phyloP scores from a whole-genome alignment of 2,329 filamentous ascomycete species.

The Coniochaeta sp. region DNA sequence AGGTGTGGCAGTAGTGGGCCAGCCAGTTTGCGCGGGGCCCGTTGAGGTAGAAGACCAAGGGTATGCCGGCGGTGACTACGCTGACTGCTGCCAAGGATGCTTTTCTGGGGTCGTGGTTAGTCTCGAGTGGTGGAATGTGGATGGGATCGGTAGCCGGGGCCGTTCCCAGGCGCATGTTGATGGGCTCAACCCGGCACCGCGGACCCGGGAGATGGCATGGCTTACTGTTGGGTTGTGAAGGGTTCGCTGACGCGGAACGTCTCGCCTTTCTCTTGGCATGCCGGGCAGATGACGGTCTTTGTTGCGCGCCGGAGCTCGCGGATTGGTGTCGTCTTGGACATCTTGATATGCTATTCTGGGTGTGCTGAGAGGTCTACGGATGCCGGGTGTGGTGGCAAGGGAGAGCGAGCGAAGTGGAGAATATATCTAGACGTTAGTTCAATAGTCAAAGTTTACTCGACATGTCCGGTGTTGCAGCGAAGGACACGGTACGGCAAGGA shows the following conservation, averaged over 20 bases:
- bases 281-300: neutral
- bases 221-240: neutral
- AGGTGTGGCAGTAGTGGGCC: constrained; percentile 1
- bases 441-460: too few relatives aligned
- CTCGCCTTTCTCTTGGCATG: neutral
- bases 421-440: too few relatives aligned
- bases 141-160: too few relatives aligned
- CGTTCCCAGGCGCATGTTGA: too few relatives aligned
- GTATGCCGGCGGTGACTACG: neutral
- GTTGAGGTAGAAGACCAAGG: neutral
- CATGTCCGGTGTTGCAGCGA: neutral
- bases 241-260: neutral
- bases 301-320: neutral
- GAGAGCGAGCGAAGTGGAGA: neutral
- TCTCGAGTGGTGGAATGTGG: too few relatives aligned
- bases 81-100: neutral
- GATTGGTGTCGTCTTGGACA: neutral
- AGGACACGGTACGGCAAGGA: neutral
- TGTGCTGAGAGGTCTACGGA: too few relatives aligned
- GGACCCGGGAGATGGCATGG: neutral
- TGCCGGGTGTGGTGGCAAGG: too few relatives aligned
- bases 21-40: neutral
- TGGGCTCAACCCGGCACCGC: too few relatives aligned
- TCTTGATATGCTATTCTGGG: neutral
- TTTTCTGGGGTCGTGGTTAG: neutral